Percentiles rank a stretch among this genome's conserved stretches.
Evolutionary conservation across 306 rosid species (phyloP).

Genomic region (Cicer arietinum): DNA sequence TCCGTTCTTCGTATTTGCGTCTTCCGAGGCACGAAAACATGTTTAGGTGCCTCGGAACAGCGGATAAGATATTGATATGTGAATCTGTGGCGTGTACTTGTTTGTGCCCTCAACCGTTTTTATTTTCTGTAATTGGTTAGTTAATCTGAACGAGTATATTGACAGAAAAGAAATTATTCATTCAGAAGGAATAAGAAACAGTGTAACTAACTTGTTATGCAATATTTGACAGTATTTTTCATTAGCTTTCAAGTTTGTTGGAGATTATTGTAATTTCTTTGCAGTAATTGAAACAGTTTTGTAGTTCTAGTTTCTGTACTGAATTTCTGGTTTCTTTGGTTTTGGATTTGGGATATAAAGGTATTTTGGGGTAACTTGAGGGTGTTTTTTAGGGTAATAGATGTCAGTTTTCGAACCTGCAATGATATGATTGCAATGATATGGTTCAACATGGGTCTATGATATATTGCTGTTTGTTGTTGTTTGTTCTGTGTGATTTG

Average conservation of each 20-base stretch:
- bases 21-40: too few species aligned
- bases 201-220: slow-evolving; percentile 12
- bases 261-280: neutral
- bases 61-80: neutral
- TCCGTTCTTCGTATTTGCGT: neutral
- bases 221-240: neutral
- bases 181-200: neutral
- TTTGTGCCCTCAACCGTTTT: neutral
- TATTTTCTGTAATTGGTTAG: neutral
- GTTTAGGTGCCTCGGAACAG: neutral
- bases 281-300: neutral
- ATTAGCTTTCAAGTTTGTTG: neutral
- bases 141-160: neutral
- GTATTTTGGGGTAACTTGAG: neutral
- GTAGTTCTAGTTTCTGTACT: neutral
- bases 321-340: neutral
- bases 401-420: slow-evolving; percentile 17
- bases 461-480: too few species aligned
- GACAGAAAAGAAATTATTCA: neutral
- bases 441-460: too few species aligned
- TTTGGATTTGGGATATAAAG: neutral
- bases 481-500: too few species aligned
- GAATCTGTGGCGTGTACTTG: neutral
- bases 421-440: neutral
- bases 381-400: neutral